Conservation (phyloP, 306 rosid species). For the Betula pendula region DNA sequence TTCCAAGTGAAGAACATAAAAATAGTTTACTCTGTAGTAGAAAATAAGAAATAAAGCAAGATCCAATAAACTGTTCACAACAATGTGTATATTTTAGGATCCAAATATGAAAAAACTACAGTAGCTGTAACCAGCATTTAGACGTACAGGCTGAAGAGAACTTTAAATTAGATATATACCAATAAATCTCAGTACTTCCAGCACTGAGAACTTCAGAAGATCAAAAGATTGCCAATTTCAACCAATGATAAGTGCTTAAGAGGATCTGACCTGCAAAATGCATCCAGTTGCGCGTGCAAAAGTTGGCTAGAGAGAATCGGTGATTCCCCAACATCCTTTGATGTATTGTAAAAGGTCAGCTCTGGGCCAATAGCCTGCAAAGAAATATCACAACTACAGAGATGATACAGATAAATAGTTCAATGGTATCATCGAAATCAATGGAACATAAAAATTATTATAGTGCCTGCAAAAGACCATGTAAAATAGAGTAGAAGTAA, state of each 20-base stretch:
- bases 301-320: conserved; percentile 71
- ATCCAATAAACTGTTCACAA: not conserved
- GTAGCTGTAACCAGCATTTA: not conserved
- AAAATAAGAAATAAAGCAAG: not conserved
- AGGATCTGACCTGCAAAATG: conserved; percentile 69
- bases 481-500: not conserved
- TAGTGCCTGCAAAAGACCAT: not conserved
- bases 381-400: conserved; percentile 26
- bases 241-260: not conserved
- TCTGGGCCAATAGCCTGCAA: conserved; percentile 90
- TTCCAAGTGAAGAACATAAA: too few relatives aligned
- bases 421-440: not conserved
- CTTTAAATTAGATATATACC: not conserved
- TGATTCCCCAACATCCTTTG: conserved; percentile 68
- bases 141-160: not conserved
- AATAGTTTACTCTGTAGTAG: too few relatives aligned
- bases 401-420: not conserved
- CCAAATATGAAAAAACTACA: not conserved
- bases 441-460: not conserved
- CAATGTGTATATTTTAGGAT: not conserved
- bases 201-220: conserved; percentile 1
- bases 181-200: not conserved
- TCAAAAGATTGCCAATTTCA: not conserved
- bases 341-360: conserved; percentile 81
- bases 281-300: conserved; percentile 87